Evolutionary conservation across 2,329 filamentous ascomycete species (phyloP).

Genomic region (Diplodia sapinea): DNA sequence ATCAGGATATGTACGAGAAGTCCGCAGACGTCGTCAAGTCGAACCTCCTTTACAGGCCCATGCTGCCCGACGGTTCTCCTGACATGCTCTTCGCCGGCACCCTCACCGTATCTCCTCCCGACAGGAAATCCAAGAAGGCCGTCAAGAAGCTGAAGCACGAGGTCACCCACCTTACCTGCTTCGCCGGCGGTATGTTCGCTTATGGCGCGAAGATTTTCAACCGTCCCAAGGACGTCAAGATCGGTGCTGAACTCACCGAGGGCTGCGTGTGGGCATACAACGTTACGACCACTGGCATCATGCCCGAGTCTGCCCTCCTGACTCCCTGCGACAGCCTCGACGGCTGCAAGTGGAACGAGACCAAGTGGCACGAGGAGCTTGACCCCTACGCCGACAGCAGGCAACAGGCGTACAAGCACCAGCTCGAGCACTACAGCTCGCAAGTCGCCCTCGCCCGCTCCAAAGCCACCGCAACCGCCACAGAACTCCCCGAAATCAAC

Average conservation of each 20-base stretch:
- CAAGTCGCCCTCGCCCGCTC: constrained; percentile 43
- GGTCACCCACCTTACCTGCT: constrained; percentile 71
- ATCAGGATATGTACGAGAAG: constrained; percentile 63
- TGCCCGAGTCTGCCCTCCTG: constrained; percentile 64
- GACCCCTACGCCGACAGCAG: constrained; percentile 44
- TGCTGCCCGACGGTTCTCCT: constrained; percentile 50
- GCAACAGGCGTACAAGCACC: constrained; percentile 37
- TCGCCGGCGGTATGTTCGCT: constrained; percentile 72
- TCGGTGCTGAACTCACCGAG: constrained; percentile 64
- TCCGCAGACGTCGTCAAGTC: constrained; percentile 51
- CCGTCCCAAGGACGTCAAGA: constrained; percentile 59
- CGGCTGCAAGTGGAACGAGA: constrained; percentile 54
- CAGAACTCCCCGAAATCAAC: constrained; percentile 31
- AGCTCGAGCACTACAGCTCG: constrained; percentile 46
- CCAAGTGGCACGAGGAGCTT: constrained; percentile 50
- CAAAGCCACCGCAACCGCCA: constrained; percentile 38
- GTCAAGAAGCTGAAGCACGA: constrained; percentile 42
- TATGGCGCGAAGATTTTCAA: constrained; percentile 68
- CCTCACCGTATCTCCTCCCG: constrained; percentile 21
- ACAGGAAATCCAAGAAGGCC: constrained; percentile 37
- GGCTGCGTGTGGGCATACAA: constrained; percentile 70
- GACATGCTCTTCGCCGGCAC: constrained; percentile 50
- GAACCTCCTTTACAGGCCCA: constrained; percentile 57
- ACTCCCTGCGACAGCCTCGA: constrained; percentile 53
- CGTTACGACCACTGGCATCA: constrained; percentile 62